These are phyloP conservation scores for Hypoxylon sp. DNA, from an alignment of 2,329 filamentous ascomycete genomes.

Conservation along the genomic window DNA sequence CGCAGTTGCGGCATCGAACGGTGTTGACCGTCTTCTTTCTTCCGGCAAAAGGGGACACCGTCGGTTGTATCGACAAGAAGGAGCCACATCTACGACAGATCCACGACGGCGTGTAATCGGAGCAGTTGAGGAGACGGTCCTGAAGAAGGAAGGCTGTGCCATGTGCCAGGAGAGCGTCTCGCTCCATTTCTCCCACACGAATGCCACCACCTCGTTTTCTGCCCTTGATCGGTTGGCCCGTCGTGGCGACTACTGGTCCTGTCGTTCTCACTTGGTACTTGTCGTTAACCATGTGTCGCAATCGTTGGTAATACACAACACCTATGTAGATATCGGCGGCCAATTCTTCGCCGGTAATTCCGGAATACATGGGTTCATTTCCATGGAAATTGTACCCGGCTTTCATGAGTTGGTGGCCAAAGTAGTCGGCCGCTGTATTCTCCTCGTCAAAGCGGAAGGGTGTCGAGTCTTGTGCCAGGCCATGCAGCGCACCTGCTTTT, in stretches of 20 bases:
- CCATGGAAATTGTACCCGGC: constrained; percentile 98
- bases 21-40: constrained; percentile 76
- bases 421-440: constrained; percentile 92
- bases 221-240: constrained; percentile 97
- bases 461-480: constrained; percentile 94
- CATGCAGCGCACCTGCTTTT: constrained; percentile 93
- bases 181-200: constrained; percentile 99
- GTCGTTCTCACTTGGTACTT: constrained; percentile 99
- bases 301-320: constrained; percentile 96
- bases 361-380: constrained; percentile 98
- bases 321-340: constrained; percentile 96
- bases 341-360: constrained; percentile 94
- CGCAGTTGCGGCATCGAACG: constrained; percentile 85
- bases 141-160: constrained; percentile 95
- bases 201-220: constrained; percentile 97
- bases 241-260: constrained; percentile 88
- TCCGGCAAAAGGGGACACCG: constrained; percentile 73
- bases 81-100: constrained; percentile 91
- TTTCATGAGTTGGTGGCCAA: constrained; percentile 93
- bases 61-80: constrained; percentile 89
- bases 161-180: constrained; percentile 93
- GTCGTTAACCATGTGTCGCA: constrained; percentile 99
- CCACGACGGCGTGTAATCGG: constrained; percentile 90
- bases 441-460: constrained; percentile 96
- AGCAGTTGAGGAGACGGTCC: constrained; percentile 96